Percentiles rank a stretch among this genome's conserved stretches.
These are phyloP conservation scores for Anthostomella pinea DNA, from an alignment of 2,329 filamentous ascomycete species.

Conservation along the genomic window DNA sequence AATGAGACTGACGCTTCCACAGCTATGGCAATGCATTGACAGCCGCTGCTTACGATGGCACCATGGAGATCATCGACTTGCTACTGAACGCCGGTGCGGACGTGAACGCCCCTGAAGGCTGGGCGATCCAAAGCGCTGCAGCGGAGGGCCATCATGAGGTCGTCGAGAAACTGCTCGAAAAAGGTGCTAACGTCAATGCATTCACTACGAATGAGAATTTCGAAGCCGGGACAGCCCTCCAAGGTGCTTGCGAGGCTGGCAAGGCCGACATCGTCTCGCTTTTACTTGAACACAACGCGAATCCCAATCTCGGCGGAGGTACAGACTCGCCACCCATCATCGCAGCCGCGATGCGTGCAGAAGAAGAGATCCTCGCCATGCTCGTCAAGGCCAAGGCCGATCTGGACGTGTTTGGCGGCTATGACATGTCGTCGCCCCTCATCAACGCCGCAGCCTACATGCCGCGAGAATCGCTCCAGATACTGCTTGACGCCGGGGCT, in stretches of 20 bases:
- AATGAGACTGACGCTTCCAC: conserved; percentile 6
- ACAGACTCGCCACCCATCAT: conserved; percentile 34
- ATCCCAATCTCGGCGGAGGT: conserved; percentile 38
- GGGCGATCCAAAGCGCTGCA: conserved; percentile 38
- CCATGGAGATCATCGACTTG: conserved; percentile 29
- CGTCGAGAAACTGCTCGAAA: conserved; percentile 33
- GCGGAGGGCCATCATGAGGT: conserved; percentile 34
- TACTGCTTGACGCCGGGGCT: conserved; percentile 35
- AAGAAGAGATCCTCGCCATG: conserved; percentile 35
- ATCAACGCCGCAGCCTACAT: conserved; percentile 36
- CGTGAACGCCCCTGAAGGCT: conserved; percentile 34
- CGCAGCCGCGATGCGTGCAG: conserved; percentile 33
- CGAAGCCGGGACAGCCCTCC: conserved; percentile 36
- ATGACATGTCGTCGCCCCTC: conserved; percentile 34
- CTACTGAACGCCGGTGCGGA: conserved; percentile 34
- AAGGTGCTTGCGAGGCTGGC: conserved; percentile 37
- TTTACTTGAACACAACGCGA: conserved; percentile 35
- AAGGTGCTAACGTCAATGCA: conserved; percentile 36
- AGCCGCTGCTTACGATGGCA: conserved; percentile 39
- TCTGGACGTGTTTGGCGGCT: conserved; percentile 35
- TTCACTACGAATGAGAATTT: conserved; percentile 30
- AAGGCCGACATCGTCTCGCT: conserved; percentile 35
- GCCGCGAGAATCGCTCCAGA: conserved; percentile 29
- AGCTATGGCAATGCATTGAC: conserved; percentile 37
- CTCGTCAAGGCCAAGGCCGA: conserved; percentile 35